Conservation (phyloP, 345 rosid genomes). For the Ricinus communis region DNA sequence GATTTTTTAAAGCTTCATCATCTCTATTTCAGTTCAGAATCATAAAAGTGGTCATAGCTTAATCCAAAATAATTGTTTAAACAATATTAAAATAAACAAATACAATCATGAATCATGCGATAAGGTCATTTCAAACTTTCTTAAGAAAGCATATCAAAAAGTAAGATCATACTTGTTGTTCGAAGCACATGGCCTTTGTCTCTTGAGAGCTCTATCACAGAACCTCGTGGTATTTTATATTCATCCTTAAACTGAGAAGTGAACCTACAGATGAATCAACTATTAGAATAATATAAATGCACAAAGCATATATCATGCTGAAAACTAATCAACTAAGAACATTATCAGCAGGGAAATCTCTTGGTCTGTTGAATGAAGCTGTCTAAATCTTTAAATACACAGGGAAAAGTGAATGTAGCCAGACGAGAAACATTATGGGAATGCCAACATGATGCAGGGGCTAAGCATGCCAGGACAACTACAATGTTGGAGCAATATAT, state of each 20-base stretch:
- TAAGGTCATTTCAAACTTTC: neutral
- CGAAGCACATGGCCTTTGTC: conserved; percentile 62
- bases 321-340: neutral
- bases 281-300: neutral
- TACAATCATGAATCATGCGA: neutral
- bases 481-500: neutral
- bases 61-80: too few relatives aligned
- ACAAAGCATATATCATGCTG: neutral
- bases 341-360: neutral
- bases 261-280: conserved; percentile 47
- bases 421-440: neutral
- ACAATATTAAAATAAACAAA: neutral
- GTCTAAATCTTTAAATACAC: neutral
- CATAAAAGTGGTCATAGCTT: neutral
- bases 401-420: neutral
- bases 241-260: conserved; percentile 90
- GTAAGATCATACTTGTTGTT: conserved; percentile 56
- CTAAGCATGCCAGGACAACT: neutral
- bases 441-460: neutral
- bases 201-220: conserved; percentile 67
- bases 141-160: neutral
- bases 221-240: conserved; percentile 72
- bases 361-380: neutral
- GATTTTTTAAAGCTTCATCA: too few relatives aligned
- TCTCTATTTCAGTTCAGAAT: too few relatives aligned